Percentiles rank a stretch among this genome's conserved stretches.
phyloP scores from a whole-genome alignment of 2,329 filamentous ascomycete genomes.

The Aureobasidium namibiae region DNA sequence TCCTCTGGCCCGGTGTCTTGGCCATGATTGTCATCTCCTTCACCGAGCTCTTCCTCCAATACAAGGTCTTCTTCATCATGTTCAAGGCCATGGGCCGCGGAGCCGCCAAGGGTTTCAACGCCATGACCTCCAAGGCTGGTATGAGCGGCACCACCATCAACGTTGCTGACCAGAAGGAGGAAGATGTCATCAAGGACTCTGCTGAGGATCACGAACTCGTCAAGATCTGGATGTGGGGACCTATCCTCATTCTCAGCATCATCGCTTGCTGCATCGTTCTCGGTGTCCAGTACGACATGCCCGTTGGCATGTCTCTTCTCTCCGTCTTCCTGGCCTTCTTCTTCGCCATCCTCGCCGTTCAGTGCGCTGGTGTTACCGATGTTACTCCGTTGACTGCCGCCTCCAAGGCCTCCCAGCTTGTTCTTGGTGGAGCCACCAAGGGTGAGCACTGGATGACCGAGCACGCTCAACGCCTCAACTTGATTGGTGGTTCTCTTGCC shows the following conservation, averaged over 20 bases:
- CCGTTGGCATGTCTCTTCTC: constrained; percentile 49
- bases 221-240: constrained; percentile 45
- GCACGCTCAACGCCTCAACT: constrained; percentile 55
- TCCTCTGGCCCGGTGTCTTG: constrained; percentile 45
- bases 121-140: constrained; percentile 11
- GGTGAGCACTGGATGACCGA: constrained; percentile 42
- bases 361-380: constrained; percentile 47
- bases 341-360: constrained; percentile 54
- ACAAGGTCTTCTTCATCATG: constrained; percentile 38
- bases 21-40: constrained; percentile 45
- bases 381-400: constrained; percentile 58
- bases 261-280: constrained; percentile 46
- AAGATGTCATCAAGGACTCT: constrained; percentile 43
- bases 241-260: constrained; percentile 40
- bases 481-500: constrained; percentile 50
- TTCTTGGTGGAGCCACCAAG: constrained; percentile 57
- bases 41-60: constrained; percentile 31
- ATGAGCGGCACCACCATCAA: background rate
- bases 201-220: constrained; percentile 41
- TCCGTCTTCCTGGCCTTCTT: constrained; percentile 51
- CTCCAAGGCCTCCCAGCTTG: constrained; percentile 60
- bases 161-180: constrained; percentile 19
- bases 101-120: constrained; percentile 36
- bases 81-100: constrained; percentile 43
- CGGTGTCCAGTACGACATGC: constrained; percentile 47